Evolutionary conservation across 2,329 filamentous ascomycete species (phyloP).

Genomic region (Cladophialophora psammophila): DNA sequence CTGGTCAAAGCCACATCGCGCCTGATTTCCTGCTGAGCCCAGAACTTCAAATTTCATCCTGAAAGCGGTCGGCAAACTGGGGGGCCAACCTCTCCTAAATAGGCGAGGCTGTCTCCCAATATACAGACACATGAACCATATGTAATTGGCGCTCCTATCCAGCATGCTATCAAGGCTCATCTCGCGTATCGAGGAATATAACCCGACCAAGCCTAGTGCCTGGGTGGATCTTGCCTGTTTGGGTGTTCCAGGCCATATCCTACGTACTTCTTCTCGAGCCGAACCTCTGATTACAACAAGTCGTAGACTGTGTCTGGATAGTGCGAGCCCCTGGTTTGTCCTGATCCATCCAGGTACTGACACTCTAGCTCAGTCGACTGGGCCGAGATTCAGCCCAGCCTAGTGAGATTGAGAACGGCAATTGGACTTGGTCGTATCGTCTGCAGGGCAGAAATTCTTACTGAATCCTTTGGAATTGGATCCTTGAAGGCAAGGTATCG

Average conservation of each 20-base stretch:
- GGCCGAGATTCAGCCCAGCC: not conserved
- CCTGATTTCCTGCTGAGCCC: not conserved
- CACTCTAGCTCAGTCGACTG: not conserved
- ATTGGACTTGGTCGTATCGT: constrained; percentile 2
- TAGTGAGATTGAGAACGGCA: not conserved
- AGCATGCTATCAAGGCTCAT: not conserved
- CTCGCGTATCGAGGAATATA: constrained; percentile 21
- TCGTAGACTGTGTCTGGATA: not conserved
- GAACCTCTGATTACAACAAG: not conserved
- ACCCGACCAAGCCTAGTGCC: constrained; percentile 12
- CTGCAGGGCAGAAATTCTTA: not conserved
- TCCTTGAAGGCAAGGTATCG: not conserved
- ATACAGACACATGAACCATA: not conserved
- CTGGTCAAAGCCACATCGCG: not conserved
- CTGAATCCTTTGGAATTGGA: not conserved
- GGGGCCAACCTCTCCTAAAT: not conserved
- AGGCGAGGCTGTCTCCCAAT: not conserved
- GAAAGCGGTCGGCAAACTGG: not conserved
- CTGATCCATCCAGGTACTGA: not conserved
- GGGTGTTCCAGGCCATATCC: not conserved
- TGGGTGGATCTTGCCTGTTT: constrained; percentile 6
- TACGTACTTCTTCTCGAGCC: not conserved
- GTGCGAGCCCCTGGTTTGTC: not conserved
- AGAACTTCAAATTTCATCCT: not conserved
- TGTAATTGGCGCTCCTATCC: not conserved